Percentiles rank a stretch among this genome's conserved stretches.
These are phyloP conservation scores for Anisodus tanguticus DNA, from an alignment of 257 asterid species.

Conservation along the genomic window DNA sequence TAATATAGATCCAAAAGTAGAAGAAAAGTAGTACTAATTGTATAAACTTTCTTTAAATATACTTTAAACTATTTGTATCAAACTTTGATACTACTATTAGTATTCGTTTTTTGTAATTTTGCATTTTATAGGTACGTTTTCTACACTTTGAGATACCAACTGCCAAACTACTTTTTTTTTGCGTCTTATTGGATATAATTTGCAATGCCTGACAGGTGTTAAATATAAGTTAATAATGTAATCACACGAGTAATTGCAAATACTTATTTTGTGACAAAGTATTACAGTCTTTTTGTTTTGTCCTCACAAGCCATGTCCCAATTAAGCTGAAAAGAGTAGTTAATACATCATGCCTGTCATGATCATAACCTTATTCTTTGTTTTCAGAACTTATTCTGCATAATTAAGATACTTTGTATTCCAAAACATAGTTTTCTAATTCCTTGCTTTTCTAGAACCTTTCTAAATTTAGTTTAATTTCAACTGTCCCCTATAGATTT, in stretches of 20 bases:
- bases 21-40: too few species aligned
- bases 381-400: background rate
- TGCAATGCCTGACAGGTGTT: too few species aligned
- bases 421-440: background rate
- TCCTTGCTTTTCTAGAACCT: conserved; percentile 1
- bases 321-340: background rate
- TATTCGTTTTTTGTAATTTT: too few species aligned
- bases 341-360: conserved; percentile 22
- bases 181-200: too few species aligned
- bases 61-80: too few species aligned
- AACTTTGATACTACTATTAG: too few species aligned
- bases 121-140: too few species aligned
- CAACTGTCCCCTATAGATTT: background rate
- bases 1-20: too few species aligned
- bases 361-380: background rate
- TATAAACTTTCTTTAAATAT: too few species aligned
- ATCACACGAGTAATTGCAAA: too few species aligned
- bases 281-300: background rate
- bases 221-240: background rate
- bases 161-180: too few species aligned
- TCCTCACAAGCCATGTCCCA: background rate
- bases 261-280: background rate
- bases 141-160: too few species aligned
- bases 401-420: background rate
- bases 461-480: background rate